Conservation (phyloP, 306 rosid genomes). For the Psophocarpus tetragonolobus region DNA sequence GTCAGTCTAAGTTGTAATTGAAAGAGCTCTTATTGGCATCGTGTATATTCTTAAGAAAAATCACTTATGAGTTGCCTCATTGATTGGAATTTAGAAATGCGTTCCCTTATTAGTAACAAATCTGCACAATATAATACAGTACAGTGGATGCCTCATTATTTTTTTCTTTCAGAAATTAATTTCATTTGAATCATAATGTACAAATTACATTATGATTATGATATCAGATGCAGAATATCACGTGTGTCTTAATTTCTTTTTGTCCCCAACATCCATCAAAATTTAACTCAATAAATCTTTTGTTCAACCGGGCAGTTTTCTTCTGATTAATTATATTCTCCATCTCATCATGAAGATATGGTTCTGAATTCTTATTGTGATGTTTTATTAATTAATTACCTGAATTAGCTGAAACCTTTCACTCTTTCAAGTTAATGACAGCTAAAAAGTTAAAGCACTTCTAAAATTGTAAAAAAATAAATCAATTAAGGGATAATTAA, state of each 20-base stretch:
- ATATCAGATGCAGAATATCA: neutral
- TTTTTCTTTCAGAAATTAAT: too few species aligned
- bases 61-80: neutral
- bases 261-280: neutral
- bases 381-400: neutral
- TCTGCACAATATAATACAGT: neutral
- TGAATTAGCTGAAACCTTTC: neutral
- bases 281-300: neutral
- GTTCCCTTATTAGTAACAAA: neutral
- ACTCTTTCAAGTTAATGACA: neutral
- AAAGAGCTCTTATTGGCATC: neutral
- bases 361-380: neutral
- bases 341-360: neutral
- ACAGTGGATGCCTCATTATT: neutral
- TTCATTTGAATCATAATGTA: too few species aligned
- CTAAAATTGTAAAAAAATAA: neutral
- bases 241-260: slow-evolving; percentile 24
- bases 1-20: neutral
- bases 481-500: neutral
- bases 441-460: neutral
- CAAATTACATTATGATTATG: too few species aligned
- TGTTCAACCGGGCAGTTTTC: neutral
- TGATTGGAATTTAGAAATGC: neutral
- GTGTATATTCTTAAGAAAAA: neutral
- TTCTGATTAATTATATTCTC: neutral